Evolutionary conservation across 768 basidiomycete species (phyloP).

Genomic region (Lyophyllum atratum): DNA sequence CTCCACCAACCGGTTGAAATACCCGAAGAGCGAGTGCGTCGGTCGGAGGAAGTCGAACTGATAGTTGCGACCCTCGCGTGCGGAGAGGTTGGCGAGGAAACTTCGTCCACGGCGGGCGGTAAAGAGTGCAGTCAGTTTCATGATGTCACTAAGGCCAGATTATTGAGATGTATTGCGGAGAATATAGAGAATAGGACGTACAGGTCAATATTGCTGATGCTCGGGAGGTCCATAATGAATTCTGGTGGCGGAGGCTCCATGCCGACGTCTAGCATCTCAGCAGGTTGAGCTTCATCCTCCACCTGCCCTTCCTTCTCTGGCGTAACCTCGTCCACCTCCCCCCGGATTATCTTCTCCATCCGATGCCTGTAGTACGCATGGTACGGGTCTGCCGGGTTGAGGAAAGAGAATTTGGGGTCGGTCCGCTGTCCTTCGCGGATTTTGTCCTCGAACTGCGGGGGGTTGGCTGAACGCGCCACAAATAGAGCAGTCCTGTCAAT

Average conservation of each 20-base stretch:
- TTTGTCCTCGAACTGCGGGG: constrained; percentile 92
- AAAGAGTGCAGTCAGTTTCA: constrained; percentile 95
- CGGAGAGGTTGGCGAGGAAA: constrained; percentile 84
- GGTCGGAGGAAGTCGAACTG: constrained; percentile 98
- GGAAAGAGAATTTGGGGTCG: constrained; percentile 98
- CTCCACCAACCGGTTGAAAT: constrained; percentile 96
- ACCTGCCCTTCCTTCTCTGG: constrained; percentile 47
- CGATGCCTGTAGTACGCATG: constrained; percentile 97
- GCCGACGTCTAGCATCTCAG: constrained; percentile 62
- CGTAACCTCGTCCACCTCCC: constrained; percentile 66
- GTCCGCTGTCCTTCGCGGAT: constrained; percentile 95
- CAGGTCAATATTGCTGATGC: constrained; percentile 88
- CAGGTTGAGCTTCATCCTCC: constrained; percentile 33
- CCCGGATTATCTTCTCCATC: constrained; percentile 79
- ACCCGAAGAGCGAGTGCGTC: constrained; percentile 93
- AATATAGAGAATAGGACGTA: constrained; percentile 44
- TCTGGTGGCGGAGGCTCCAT: constrained; percentile 78
- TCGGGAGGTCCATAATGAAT: constrained; percentile 85
- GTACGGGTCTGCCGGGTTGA: constrained; percentile 96
- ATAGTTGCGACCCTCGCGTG: constrained; percentile 90
- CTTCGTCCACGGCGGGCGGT: constrained; percentile 87
- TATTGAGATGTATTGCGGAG: constrained; percentile 2
- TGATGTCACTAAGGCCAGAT: constrained; percentile 70
- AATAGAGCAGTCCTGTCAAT: constrained; percentile 94
- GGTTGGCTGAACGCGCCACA: constrained; percentile 92